These are phyloP conservation scores for Onygenales sp. DNA, from an alignment of 2,329 filamentous ascomycete genomes.

Conservation along the genomic window DNA sequence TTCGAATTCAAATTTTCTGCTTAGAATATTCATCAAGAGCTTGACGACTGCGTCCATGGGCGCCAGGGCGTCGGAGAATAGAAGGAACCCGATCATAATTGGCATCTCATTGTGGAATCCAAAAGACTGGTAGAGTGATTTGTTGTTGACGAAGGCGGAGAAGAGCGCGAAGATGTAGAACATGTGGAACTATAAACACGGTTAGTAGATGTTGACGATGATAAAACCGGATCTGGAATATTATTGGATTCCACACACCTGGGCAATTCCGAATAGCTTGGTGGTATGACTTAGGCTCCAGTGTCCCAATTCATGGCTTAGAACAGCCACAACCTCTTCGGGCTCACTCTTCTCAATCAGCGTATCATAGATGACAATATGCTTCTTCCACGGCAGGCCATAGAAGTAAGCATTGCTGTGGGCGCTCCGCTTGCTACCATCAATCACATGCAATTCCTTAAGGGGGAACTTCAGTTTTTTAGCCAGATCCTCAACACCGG, in stretches of 20 bases:
- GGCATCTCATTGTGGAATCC: conserved; percentile 76
- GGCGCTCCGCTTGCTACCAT: conserved; percentile 77
- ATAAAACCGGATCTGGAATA: background rate
- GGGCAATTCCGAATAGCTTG: conserved; percentile 75
- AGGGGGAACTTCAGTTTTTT: conserved; percentile 82
- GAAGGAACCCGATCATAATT: conserved; percentile 92
- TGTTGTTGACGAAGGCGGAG: conserved; percentile 95
- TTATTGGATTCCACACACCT: conserved; percentile 44
- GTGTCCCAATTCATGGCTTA: conserved; percentile 93
- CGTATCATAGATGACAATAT: conserved; percentile 99
- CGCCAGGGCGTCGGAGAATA: conserved; percentile 92
- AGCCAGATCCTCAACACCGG: conserved; percentile 74
- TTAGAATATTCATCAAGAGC: conserved; percentile 91
- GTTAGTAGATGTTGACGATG: background rate
- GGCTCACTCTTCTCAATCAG: conserved; percentile 89
- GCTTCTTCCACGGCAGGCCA: conserved; percentile 97
- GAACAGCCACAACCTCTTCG: conserved; percentile 85
- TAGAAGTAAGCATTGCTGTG: conserved; percentile 96
- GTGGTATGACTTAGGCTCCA: conserved; percentile 96
- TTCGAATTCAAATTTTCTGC: conserved; percentile 90
- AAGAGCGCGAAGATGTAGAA: conserved; percentile 97
- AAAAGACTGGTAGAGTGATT: conserved; percentile 80
- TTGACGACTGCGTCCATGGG: conserved; percentile 94
- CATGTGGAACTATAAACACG: conserved; percentile 60
- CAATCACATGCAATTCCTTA: conserved; percentile 87